Conservation (phyloP, 2,329 filamentous ascomycete genomes). For the Phaeosphaeria sp. region DNA sequence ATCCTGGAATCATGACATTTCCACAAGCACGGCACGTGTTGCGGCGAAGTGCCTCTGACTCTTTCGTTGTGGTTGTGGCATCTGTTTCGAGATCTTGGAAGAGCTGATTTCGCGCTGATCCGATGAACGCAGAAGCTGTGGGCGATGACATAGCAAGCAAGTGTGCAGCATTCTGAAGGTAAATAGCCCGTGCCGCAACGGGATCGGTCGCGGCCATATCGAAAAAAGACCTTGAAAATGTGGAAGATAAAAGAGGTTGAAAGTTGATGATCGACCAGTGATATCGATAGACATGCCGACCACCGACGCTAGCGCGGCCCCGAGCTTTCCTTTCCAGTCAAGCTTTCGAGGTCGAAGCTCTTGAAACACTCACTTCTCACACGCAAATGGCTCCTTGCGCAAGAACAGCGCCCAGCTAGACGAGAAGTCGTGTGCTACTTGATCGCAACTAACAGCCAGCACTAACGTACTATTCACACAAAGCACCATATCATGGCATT, state of each 20-base stretch:
- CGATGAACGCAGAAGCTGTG: slow-evolving; percentile 40
- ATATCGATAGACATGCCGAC: slow-evolving; percentile 23
- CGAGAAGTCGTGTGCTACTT: not conserved
- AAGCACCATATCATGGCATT: slow-evolving; percentile 28
- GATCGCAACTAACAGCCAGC: slow-evolving; percentile 1
- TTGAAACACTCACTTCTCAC: not conserved
- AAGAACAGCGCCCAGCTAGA: slow-evolving; percentile 4
- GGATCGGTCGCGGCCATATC: slow-evolving; percentile 27
- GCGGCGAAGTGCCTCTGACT: slow-evolving; percentile 37
- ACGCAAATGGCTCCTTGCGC: not conserved
- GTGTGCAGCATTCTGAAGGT: slow-evolving; percentile 44
- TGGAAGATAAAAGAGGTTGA: slow-evolving; percentile 1
- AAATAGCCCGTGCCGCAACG: slow-evolving; percentile 32
- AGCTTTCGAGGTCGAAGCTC: not conserved
- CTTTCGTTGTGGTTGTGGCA: slow-evolving; percentile 33
- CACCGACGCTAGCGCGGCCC: slow-evolving; percentile 32
- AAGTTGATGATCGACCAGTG: not conserved
- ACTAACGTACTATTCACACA: slow-evolving; percentile 2
- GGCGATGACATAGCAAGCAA: slow-evolving; percentile 41
- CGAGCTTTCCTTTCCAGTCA: not conserved
- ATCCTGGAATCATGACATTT: slow-evolving; percentile 45
- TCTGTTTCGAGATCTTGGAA: slow-evolving; percentile 36
- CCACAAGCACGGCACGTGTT: slow-evolving; percentile 49
- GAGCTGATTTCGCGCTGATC: slow-evolving; percentile 35
- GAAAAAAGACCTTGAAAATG: slow-evolving; percentile 8